These are phyloP conservation scores for Solanum sparsipilum DNA, from an alignment of 257 asterid species.

Conservation along the genomic window DNA sequence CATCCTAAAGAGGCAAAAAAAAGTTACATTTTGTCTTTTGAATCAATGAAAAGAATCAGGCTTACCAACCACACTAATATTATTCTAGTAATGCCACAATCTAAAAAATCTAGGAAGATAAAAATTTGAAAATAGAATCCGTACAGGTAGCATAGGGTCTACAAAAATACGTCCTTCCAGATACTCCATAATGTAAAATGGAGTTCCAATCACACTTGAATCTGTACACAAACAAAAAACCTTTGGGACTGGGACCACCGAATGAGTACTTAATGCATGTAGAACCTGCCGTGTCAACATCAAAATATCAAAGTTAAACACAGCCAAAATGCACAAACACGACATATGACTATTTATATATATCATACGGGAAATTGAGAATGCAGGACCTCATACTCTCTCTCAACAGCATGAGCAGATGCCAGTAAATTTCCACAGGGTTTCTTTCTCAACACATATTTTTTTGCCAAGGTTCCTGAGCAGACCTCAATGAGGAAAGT, in stretches of 20 bases:
- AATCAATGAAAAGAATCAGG: not conserved
- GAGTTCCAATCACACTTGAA: constrained; percentile 76
- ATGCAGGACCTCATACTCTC: constrained; percentile 70
- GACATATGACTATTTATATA: not conserved
- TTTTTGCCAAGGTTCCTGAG: constrained; percentile 42
- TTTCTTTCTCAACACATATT: constrained; percentile 80
- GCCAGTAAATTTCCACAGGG: constrained; percentile 75
- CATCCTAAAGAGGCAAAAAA: constrained; percentile 32
- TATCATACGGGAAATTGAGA: not conserved
- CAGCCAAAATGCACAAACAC: not conserved
- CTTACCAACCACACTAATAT: not conserved
- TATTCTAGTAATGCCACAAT: not conserved
- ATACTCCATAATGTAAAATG: constrained; percentile 95
- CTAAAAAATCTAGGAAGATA: not conserved
- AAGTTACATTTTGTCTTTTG: not conserved
- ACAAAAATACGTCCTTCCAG: constrained; percentile 87
- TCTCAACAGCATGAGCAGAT: constrained; percentile 95
- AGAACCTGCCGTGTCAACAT: constrained; percentile 49
- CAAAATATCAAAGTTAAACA: not conserved
- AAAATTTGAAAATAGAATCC: not conserved
- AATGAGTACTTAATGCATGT: constrained; percentile 64
- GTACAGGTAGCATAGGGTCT: constrained; percentile 80
- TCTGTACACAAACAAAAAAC: constrained; percentile 84
- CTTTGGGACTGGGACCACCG: constrained; percentile 85
- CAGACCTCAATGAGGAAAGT: constrained; percentile 78